Evolutionary conservation across 257 asterid genomes (phyloP), one percentile per base, ranked within the genome.

Genomic region (Schizonepeta tenuifolia): DNA sequence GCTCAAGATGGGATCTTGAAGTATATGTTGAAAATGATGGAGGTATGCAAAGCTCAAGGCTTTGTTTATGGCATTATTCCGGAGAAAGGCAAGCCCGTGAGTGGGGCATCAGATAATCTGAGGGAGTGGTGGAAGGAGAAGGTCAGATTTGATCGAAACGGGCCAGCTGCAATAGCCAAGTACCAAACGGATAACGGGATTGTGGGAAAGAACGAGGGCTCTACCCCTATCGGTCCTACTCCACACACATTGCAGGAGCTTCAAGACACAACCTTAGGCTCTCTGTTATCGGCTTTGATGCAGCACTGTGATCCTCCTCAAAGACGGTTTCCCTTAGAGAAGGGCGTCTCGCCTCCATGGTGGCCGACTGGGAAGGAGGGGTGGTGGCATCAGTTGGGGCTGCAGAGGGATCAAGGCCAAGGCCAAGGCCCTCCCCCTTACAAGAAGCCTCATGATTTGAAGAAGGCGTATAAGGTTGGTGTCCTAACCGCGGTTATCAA

Each of bases 91-190:
- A 92, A 89, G 77, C 98, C 98, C 0, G 98, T 92, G 26, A 75
- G 96, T 26, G 98, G 98, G 28, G 93, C 98, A 15, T 92, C 98
- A 0, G 98, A 92, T 54, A 90, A 90, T 74, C 89, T 89, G 22
- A 69, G 98, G 57, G 96, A 88, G 80, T 92, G 98, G 98, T 92
- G 98, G 98, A 92, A 92, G 84, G 98, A 90, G 10, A 90, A 87
- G 69, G 98, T 92, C 38, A 66, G 96, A 12, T 92, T 92, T 17
- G 96, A 92, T 56, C 88, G 96, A 0, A 92, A 92, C 8, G 98
- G 96, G 0, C 98, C 98, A 0, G 96, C 93, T 3, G 96, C 96
- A 0, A 86, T 92, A 21, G 73, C 85, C 0, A 89, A 90, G 63
- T 88, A 89, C 82, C 88, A 81, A 70, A 78, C 83, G 0, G 98